phyloP scores from a whole-genome alignment of 2,329 filamentous ascomycete species.

The Paracoccidioides brasiliensis region DNA sequence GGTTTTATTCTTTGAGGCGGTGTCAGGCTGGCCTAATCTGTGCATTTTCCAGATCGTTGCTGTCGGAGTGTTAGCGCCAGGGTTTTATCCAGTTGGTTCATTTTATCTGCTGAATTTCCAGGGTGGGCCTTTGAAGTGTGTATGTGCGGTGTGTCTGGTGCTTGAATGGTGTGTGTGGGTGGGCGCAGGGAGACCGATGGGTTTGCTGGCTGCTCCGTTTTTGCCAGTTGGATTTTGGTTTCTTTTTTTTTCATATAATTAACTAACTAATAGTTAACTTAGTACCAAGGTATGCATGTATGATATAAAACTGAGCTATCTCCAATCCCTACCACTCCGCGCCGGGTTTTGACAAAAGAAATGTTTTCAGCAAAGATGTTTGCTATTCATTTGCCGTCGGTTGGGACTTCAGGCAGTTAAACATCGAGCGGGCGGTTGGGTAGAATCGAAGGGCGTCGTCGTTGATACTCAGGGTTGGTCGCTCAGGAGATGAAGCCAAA shows the following conservation, averaged over 20 bases:
- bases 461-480: no score
- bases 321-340: background rate
- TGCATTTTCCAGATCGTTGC: background rate
- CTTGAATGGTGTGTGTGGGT: background rate
- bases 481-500: no score
- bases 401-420: background rate
- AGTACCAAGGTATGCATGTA: background rate
- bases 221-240: background rate
- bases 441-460: no score
- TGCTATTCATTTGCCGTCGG: conserved; percentile 1
- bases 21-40: background rate
- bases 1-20: background rate
- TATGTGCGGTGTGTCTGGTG: background rate
- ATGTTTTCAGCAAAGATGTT: background rate
- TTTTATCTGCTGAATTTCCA: background rate
- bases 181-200: background rate
- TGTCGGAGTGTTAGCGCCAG: background rate
- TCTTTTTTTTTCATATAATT: background rate
- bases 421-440: background rate
- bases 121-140: background rate
- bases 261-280: no score
- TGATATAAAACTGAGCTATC: background rate
- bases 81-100: background rate
- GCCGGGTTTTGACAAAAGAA: conserved; percentile 1
- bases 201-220: background rate